Evolutionary conservation across 2,329 filamentous ascomycete genomes (phyloP).

Genomic region (Bipolaris bicolor): DNA sequence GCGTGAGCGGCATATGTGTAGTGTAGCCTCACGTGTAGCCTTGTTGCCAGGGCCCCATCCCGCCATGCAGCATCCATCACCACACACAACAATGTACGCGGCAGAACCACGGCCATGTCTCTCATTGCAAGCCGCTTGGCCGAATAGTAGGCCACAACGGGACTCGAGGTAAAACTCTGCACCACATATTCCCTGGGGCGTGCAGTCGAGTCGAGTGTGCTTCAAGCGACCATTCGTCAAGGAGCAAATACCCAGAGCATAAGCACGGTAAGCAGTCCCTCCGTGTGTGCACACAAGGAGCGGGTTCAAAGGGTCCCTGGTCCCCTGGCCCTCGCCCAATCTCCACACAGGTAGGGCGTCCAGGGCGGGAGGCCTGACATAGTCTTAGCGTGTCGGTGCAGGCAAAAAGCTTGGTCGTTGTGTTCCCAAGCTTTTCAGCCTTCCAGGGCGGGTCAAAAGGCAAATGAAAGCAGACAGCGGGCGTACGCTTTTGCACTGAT

Average conservation of each 20-base stretch:
- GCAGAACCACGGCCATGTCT: slow-evolving; percentile 17
- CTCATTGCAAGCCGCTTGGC: slow-evolving; percentile 4
- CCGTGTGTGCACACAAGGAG: slow-evolving; percentile 31
- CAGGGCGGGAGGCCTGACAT: slow-evolving; percentile 36
- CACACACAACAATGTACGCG: slow-evolving; percentile 1
- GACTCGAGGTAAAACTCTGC: slow-evolving; percentile 8
- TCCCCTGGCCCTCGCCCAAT: slow-evolving; percentile 34
- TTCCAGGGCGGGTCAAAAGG: slow-evolving; percentile 14
- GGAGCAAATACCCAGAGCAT: slow-evolving; percentile 33
- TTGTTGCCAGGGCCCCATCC: slow-evolving; percentile 7
- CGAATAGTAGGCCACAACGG: slow-evolving; percentile 18
- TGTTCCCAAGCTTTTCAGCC: slow-evolving; percentile 40
- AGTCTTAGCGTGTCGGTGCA: slow-evolving; percentile 21
- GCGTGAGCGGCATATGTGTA: slow-evolving; percentile 29
- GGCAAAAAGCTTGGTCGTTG: slow-evolving; percentile 40
- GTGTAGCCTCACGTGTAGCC: slow-evolving; percentile 14
- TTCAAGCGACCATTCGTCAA: slow-evolving; percentile 32
- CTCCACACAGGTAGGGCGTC: slow-evolving; percentile 39
- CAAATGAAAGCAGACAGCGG: slow-evolving; percentile 19
- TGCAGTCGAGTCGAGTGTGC: slow-evolving; percentile 11
- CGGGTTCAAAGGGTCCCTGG: slow-evolving; percentile 31
- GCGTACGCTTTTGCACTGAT: slow-evolving; percentile 14
- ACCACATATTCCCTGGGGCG: slow-evolving; percentile 15
- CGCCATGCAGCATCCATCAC: slow-evolving; percentile 9
- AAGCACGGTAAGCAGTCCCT: slow-evolving; percentile 44